Percentiles rank a stretch among this genome's conserved stretches.
Conservation (phyloP, 805 yeast genomes). For the Candida cerambycidarum region DNA sequence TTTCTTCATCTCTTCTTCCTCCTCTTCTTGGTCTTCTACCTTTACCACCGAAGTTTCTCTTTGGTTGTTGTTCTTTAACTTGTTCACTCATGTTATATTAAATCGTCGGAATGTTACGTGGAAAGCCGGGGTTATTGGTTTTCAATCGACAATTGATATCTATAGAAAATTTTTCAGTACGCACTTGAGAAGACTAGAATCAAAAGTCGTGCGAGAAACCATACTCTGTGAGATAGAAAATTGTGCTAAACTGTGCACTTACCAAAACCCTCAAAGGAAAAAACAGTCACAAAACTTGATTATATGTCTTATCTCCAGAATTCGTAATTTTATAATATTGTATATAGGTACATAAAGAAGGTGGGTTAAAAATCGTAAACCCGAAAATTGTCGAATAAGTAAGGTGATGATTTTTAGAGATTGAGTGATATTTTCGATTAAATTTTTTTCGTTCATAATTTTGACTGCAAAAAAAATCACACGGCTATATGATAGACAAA, state of each 20-base stretch:
- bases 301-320: neutral
- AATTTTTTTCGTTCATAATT: no score
- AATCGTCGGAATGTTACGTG: conserved; percentile 65
- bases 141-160: conserved; percentile 52
- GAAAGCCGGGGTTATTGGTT: conserved; percentile 68
- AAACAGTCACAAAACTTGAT: neutral
- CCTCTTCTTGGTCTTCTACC: conserved; percentile 49
- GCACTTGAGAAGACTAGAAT: neutral
- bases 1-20: conserved; percentile 87
- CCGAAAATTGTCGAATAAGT: no score
- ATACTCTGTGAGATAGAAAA: no score
- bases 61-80: conserved; percentile 37
- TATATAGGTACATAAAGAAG: no score
- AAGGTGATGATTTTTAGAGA: no score
- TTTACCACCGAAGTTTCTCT: conserved; percentile 55
- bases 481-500: no score
- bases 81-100: conserved; percentile 12
- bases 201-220: conserved; percentile 7
- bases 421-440: no score
- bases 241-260: no score
- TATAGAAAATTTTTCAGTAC: conserved; percentile 12
- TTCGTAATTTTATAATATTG: no score
- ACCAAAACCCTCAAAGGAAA: no score
- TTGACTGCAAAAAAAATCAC: no score
- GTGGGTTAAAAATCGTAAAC: neutral